Evolutionary conservation across 148 eudicot species (phyloP).

Genomic region (Silene latifolia): DNA sequence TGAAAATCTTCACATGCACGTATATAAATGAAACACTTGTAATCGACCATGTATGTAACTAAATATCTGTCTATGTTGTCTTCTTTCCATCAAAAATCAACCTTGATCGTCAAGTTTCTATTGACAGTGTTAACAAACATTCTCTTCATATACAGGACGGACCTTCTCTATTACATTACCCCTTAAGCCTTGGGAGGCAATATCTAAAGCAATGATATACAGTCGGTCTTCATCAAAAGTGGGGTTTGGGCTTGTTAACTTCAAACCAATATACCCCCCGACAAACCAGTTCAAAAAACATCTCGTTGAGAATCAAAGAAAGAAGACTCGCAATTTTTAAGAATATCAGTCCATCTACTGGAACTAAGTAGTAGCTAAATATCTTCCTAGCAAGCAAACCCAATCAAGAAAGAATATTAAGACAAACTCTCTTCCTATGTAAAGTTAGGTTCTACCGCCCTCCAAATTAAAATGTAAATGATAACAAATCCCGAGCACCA

Average conservation of each 20-base stretch:
- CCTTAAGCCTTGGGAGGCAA: slow-evolving; percentile 53
- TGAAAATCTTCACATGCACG: slow-evolving; percentile 37
- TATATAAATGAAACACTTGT: slow-evolving; percentile 47
- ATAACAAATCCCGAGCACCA: background rate
- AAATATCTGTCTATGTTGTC: slow-evolving; percentile 44
- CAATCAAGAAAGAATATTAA: background rate
- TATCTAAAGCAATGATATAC: slow-evolving; percentile 49
- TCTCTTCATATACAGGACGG: slow-evolving; percentile 45
- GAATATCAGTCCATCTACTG: slow-evolving; percentile 12
- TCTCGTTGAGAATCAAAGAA: slow-evolving; percentile 34
- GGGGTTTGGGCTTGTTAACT: slow-evolving; percentile 91
- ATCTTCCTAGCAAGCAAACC: background rate
- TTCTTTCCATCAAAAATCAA: slow-evolving; percentile 49
- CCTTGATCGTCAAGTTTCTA: slow-evolving; percentile 61
- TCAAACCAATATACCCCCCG: slow-evolving; percentile 88
- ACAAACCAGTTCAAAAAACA: slow-evolving; percentile 74
- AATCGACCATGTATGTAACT: slow-evolving; percentile 48
- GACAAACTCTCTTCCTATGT: background rate
- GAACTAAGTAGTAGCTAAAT: background rate
- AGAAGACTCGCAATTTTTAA: slow-evolving; percentile 13
- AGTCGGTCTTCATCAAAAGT: slow-evolving; percentile 63
- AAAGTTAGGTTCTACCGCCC: background rate
- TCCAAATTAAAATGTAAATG: background rate
- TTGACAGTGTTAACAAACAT: slow-evolving; percentile 37
- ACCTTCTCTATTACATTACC: slow-evolving; percentile 53